These are phyloP conservation scores for Fusarium sp. DNA, from an alignment of 2,329 filamentous ascomycete genomes.

Conservation along the genomic window DNA sequence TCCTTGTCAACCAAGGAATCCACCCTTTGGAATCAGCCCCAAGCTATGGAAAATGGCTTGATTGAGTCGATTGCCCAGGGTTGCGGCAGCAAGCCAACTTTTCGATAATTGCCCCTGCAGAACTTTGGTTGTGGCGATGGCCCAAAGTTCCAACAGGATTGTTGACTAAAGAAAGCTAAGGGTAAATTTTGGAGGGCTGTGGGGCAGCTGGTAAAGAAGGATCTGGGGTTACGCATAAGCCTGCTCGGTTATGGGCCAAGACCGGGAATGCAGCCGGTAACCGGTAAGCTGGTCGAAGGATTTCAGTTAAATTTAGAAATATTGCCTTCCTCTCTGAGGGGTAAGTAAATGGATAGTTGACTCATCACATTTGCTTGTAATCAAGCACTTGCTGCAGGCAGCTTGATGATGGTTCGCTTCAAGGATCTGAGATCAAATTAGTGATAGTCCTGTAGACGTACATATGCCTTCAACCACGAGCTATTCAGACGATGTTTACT, in stretches of 20 bases:
- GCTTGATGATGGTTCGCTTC: neutral
- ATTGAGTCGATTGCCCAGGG: neutral
- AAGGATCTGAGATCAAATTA: neutral
- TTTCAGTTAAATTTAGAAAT: neutral
- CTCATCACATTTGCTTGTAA: neutral
- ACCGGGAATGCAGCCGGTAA: neutral
- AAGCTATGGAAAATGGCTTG: neutral
- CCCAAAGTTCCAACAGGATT: neutral
- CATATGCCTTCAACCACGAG: neutral
- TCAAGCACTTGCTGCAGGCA: neutral
- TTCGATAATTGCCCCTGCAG: neutral
- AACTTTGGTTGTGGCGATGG: neutral
- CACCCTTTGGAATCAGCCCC: neutral
- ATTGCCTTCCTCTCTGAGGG: neutral
- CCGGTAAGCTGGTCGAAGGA: neutral
- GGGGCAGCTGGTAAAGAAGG: neutral
- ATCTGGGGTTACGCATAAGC: neutral
- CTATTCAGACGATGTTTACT: neutral
- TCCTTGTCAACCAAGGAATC: neutral
- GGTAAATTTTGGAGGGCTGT: neutral
- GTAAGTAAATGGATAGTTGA: neutral
- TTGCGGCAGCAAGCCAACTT: neutral
- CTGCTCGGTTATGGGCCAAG: neutral
- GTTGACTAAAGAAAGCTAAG: neutral
- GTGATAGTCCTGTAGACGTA: neutral